These are phyloP conservation scores for Trichosanthes cucumerina DNA, from an alignment of 306 rosid genomes.

Conservation along the genomic window DNA sequence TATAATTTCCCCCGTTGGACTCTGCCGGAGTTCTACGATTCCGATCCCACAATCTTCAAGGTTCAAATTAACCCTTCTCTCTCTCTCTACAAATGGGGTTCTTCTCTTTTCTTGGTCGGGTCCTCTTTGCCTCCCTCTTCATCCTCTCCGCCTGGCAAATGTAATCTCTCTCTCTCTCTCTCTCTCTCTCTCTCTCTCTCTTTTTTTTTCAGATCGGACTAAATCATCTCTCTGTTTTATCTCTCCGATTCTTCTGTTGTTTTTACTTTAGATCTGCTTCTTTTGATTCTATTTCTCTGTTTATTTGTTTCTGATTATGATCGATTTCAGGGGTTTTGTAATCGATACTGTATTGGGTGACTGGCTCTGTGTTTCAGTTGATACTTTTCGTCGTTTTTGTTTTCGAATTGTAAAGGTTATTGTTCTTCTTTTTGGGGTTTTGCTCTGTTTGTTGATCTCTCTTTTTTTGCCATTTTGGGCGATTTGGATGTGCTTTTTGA, in stretches of 20 bases:
- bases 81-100: conserved; percentile 42
- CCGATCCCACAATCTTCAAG: background rate
- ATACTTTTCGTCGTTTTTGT: background rate
- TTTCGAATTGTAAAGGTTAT: background rate
- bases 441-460: background rate
- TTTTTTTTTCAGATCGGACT: background rate
- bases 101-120: conserved; percentile 70
- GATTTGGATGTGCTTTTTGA: background rate
- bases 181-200: background rate
- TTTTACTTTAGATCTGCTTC: background rate
- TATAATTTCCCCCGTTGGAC: background rate
- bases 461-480: background rate
- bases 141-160: conserved; percentile 90
- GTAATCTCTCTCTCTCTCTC: conserved; percentile 23
- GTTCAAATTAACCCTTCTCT: background rate
- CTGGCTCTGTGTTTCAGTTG: background rate
- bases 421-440: background rate
- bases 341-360: background rate
- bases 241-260: background rate
- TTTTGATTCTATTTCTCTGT: background rate
- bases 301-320: background rate
- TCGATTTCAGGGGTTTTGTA: background rate
- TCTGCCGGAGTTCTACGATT: background rate
- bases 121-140: conserved; percentile 80
- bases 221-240: background rate